Conservation (phyloP, 2,329 filamentous ascomycete genomes). For the Acephala macrosclerotiorum region DNA sequence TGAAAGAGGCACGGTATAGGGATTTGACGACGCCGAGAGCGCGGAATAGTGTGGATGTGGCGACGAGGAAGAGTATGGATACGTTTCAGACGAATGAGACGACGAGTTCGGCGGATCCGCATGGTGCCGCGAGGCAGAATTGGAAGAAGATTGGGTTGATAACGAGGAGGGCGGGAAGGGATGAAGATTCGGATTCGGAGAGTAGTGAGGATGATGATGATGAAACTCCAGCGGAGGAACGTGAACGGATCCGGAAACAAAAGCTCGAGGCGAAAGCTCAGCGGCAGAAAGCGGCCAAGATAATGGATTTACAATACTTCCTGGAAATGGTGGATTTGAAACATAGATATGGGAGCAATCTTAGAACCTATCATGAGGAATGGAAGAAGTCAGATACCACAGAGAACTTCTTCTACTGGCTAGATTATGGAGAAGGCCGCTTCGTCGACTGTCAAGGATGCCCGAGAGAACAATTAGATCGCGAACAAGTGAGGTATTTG, state of each 20-base stretch:
- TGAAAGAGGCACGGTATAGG: constrained; percentile 64
- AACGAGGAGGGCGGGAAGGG: constrained; percentile 74
- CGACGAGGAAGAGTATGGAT: constrained; percentile 19
- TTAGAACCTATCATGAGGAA: constrained; percentile 81
- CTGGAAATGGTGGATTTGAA: constrained; percentile 84
- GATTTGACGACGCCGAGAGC: constrained; percentile 55
- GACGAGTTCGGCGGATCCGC: not conserved
- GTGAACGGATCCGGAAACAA: constrained; percentile 50
- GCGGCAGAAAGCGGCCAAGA: constrained; percentile 72
- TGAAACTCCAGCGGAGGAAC: constrained; percentile 46
- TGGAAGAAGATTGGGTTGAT: constrained; percentile 80
- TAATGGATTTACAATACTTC: constrained; percentile 88
- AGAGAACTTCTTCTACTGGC: constrained; percentile 95
- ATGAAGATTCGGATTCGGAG: constrained; percentile 54
- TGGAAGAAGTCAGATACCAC: constrained; percentile 81
- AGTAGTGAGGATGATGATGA: constrained; percentile 31
- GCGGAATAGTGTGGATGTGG: constrained; percentile 29
- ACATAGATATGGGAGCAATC: constrained; percentile 85
- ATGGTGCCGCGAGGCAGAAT: constrained; percentile 62
- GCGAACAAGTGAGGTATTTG: constrained; percentile 83
- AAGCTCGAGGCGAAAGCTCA: constrained; percentile 51
- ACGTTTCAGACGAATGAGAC: constrained; percentile 25
- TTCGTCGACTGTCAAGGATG: constrained; percentile 74
- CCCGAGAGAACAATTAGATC: constrained; percentile 76
- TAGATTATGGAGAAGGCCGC: constrained; percentile 81